A percentile compares a stretch with the other conserved stretches of the same genome.
phyloP scores from a whole-genome alignment of 179 eudicot species.

The Pouteria campechiana region DNA sequence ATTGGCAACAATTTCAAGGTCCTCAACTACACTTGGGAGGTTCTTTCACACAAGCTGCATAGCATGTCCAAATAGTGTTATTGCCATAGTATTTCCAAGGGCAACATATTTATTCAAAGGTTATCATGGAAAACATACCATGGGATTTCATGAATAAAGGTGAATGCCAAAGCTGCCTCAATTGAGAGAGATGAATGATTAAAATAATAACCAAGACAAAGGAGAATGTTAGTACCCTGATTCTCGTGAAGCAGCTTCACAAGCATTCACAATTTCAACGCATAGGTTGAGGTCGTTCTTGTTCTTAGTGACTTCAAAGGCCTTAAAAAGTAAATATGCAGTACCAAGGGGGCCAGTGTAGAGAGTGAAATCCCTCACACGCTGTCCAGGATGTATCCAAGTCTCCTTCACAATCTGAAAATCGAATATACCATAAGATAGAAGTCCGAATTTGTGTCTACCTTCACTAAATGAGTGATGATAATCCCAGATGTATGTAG shows the following conservation, averaged over 20 bases:
- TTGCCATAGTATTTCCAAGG: too few species aligned
- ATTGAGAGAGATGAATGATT: too few species aligned
- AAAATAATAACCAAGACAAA: too few species aligned
- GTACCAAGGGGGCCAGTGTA: constrained; percentile 68
- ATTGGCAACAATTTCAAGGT: neutral
- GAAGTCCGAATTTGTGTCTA: too few species aligned
- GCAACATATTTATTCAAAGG: too few species aligned
- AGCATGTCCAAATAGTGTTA: too few species aligned
- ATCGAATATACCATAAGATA: too few species aligned
- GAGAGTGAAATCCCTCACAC: constrained; percentile 38
- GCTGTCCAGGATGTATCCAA: constrained; percentile 30
- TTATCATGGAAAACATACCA: too few species aligned
- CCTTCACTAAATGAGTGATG: too few species aligned
- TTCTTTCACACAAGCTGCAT: too few species aligned
- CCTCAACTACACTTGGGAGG: too few species aligned
- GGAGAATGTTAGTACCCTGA: constrained; percentile 18
- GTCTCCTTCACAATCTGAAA: constrained; percentile 55
- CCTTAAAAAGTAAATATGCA: constrained; percentile 47
- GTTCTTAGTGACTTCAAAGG: constrained; percentile 40
- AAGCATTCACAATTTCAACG: constrained; percentile 57
- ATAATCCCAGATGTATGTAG: constrained; percentile 10
- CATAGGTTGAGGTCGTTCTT: constrained; percentile 38
- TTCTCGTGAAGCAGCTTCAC: constrained; percentile 45
- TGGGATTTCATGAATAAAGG: neutral
- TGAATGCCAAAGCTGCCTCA: neutral